Evolutionary conservation across 257 asterid genomes (phyloP).

Genomic region (Gynochthodes officinalis): DNA sequence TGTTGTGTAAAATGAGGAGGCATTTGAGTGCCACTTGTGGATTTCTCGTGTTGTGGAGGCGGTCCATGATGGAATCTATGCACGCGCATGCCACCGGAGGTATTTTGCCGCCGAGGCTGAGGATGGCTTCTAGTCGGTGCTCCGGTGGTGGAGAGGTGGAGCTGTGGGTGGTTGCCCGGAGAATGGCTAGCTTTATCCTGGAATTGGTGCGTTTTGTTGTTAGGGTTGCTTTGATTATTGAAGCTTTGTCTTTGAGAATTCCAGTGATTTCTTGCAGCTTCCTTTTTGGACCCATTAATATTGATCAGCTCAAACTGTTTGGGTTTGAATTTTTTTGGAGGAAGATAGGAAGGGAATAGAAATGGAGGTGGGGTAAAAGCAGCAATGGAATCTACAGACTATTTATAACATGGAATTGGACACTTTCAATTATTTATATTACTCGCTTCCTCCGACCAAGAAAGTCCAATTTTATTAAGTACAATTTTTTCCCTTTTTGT

Average conservation of each 20-base stretch:
- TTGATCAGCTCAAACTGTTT: not conserved
- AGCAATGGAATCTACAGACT: too few relatives aligned
- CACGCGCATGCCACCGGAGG: conserved; percentile 27
- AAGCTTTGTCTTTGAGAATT: conserved; percentile 35
- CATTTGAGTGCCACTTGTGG: conserved; percentile 41
- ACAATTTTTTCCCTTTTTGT: too few relatives aligned
- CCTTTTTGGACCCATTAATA: conserved; percentile 20
- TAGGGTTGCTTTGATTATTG: conserved; percentile 33
- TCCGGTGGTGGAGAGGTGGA: conserved; percentile 30
- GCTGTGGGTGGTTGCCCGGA: conserved; percentile 37
- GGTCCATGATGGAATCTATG: conserved; percentile 30
- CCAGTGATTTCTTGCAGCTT: conserved; percentile 27
- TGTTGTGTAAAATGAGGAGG: conserved; percentile 31
- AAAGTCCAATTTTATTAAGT: too few relatives aligned
- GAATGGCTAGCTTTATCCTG: conserved; percentile 22
- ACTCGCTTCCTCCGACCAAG: too few relatives aligned
- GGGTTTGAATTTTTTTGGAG: not conserved
- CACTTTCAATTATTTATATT: too few relatives aligned
- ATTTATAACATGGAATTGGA: too few relatives aligned
- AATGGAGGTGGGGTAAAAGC: too few relatives aligned
- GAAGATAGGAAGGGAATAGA: not conserved
- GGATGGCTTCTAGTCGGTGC: conserved; percentile 27
- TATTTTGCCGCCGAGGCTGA: conserved; percentile 27
- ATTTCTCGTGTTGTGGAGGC: conserved; percentile 30
- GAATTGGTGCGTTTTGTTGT: conserved; percentile 27